A percentile compares a stretch with the other conserved stretches of the same genome.
phyloP scores from a whole-genome alignment of 2,329 filamentous ascomycete genomes.

The Phyllosticta ampelicida region DNA sequence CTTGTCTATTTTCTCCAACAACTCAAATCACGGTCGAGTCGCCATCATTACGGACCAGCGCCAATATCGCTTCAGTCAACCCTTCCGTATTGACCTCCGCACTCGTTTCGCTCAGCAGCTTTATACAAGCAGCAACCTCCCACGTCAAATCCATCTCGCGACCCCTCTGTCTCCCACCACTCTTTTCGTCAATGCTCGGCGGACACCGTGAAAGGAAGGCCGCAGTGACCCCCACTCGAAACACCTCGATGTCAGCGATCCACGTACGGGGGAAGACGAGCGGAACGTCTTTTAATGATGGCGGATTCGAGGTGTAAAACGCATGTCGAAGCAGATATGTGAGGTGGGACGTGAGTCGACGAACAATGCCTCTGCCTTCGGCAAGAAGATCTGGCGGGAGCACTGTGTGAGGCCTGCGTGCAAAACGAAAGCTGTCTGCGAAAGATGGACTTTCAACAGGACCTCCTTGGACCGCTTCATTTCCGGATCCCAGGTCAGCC shows the following conservation, averaged over 20 bases:
- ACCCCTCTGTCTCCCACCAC: background rate
- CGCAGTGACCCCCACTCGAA: slow-evolving; percentile 3
- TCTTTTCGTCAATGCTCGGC: background rate
- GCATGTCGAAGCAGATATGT: slow-evolving; percentile 4
- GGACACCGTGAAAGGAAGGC: slow-evolving; percentile 1
- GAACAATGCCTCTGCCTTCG: slow-evolving; percentile 6
- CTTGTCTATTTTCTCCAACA: background rate
- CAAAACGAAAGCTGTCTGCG: background rate
- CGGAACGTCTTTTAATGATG: background rate
- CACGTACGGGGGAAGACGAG: slow-evolving; percentile 5
- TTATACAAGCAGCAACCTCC: slow-evolving; percentile 8
- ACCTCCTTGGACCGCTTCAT: background rate
- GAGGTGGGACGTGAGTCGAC: background rate
- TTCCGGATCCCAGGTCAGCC: background rate
- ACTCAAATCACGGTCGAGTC: background rate
- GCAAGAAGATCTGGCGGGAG: background rate
- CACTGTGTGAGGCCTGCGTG: background rate
- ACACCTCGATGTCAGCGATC: slow-evolving; percentile 5
- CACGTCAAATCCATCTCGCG: slow-evolving; percentile 2
- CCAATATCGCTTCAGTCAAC: slow-evolving; percentile 2
- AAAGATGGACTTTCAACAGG: background rate
- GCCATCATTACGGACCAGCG: background rate
- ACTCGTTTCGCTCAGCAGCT: slow-evolving; percentile 5
- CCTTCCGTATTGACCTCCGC: slow-evolving; percentile 6
- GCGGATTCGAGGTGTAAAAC: slow-evolving; percentile 1